phyloP scores from a whole-genome alignment of 148 eudicot species.

The Bassia scoparia region DNA sequence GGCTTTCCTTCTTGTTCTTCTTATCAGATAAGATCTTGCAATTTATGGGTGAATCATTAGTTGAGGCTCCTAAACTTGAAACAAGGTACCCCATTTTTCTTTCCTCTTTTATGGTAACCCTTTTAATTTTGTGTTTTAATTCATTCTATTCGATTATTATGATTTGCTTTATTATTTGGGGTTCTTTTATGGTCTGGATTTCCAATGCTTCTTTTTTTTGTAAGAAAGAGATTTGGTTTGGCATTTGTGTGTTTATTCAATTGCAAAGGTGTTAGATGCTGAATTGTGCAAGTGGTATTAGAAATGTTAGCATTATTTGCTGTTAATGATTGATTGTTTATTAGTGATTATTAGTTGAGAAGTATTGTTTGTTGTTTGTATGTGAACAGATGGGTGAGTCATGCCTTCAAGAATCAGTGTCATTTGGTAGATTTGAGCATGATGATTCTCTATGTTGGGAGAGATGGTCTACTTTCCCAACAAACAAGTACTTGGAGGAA shows the following conservation, averaged over 20 bases:
- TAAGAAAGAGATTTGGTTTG: neutral
- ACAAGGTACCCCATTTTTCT: conserved; percentile 50
- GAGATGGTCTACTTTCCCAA: conserved; percentile 90
- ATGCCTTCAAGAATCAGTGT: conserved; percentile 62
- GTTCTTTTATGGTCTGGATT: conserved; percentile 8
- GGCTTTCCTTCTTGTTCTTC: conserved; percentile 8
- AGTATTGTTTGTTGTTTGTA: conserved; percentile 24
- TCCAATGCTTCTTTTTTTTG: neutral
- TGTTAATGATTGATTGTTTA: neutral
- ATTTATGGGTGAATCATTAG: conserved; percentile 64
- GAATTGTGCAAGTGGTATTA: conserved; percentile 8
- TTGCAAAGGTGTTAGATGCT: conserved; percentile 12
- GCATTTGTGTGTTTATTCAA: conserved; percentile 23
- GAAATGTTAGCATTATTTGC: neutral
- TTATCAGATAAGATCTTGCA: conserved; percentile 33
- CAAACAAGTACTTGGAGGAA: conserved; percentile 91
- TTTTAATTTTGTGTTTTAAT: conserved; percentile 16
- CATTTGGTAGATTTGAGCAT: conserved; percentile 88
- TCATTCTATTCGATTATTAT: conserved; percentile 5
- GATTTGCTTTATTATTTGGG: conserved; percentile 3
- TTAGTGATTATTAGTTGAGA: conserved; percentile 19
- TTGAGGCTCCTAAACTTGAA: conserved; percentile 46
- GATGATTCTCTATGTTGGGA: conserved; percentile 94
- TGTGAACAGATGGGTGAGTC: conserved; percentile 69
- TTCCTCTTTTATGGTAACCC: conserved; percentile 26